Percentiles rank a stretch among this genome's conserved stretches.
Conservation (phyloP, 495 filamentous ascomycete species). For the Tuber indicum region DNA sequence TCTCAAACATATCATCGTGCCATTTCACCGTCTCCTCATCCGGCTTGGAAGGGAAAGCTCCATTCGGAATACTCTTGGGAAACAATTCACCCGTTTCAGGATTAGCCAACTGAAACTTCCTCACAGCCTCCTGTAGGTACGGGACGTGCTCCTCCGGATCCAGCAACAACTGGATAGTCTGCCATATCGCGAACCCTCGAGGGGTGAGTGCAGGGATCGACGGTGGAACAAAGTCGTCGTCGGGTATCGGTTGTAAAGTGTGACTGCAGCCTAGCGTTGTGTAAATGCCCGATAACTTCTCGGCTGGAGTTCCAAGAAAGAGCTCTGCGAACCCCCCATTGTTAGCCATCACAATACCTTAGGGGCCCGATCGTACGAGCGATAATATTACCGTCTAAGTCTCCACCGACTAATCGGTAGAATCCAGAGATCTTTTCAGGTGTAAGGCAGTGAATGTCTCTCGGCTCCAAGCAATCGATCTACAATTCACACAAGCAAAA, state of each 20-base stretch:
- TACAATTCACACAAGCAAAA: constrained; percentile 37
- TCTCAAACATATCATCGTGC: constrained; percentile 56
- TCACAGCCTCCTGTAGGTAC: constrained; percentile 74
- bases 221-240: constrained; percentile 65
- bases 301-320: constrained; percentile 68
- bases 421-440: constrained; percentile 80
- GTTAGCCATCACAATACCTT: constrained; percentile 21
- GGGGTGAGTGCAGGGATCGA: constrained; percentile 73
- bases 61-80: constrained; percentile 66
- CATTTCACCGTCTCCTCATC: constrained; percentile 74
- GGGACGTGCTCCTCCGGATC: constrained; percentile 81
- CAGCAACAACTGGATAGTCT: constrained; percentile 83
- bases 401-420: constrained; percentile 79
- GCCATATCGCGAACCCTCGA: constrained; percentile 85
- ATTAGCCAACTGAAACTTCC: constrained; percentile 65
- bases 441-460: constrained; percentile 58
- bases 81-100: constrained; percentile 66
- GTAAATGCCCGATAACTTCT: constrained; percentile 82
- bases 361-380: not conserved
- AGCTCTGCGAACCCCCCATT: constrained; percentile 46
- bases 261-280: constrained; percentile 84
- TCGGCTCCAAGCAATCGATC: constrained; percentile 60
- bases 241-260: constrained; percentile 58
- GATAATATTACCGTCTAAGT: constrained; percentile 61
- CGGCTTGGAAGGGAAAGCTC: constrained; percentile 65